These are phyloP conservation scores for Cladosporium sp. DNA, from an alignment of 2,329 filamentous ascomycete genomes.

Conservation along the genomic window DNA sequence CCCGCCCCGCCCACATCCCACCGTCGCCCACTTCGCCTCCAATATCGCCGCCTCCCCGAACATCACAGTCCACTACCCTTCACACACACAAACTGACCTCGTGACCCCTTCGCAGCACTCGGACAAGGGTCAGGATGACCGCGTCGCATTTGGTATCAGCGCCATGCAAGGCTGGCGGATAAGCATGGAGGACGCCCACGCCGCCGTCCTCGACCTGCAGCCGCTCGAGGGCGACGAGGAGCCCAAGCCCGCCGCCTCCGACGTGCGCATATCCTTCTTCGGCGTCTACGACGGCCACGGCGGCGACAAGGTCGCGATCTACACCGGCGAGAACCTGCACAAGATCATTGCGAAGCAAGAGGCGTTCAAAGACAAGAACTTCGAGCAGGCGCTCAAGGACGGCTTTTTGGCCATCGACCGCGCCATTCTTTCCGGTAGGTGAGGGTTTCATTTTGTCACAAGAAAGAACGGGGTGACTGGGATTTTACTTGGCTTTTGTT, in stretches of 20 bases:
- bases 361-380: constrained; percentile 83
- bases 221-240: constrained; percentile 52
- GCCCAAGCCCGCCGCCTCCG: constrained; percentile 55
- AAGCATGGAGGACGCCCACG: constrained; percentile 98
- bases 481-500: background rate
- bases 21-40: background rate
- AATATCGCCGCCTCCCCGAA: constrained; percentile 10
- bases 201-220: constrained; percentile 81
- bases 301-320: constrained; percentile 92
- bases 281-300: constrained; percentile 98
- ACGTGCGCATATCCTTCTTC: constrained; percentile 85
- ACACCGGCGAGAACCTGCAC: constrained; percentile 88
- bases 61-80: background rate
- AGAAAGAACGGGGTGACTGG: background rate
- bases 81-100: constrained; percentile 4
- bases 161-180: constrained; percentile 99
- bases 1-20: background rate
- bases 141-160: constrained; percentile 88
- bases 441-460: background rate
- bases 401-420: constrained; percentile 94
- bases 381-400: constrained; percentile 94
- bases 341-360: constrained; percentile 94
- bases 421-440: constrained; percentile 88
- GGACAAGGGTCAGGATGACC: constrained; percentile 85
- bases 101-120: constrained; percentile 61